These are phyloP conservation scores for Glebionis coronaria DNA, from an alignment of 129 eudicot genomes.

Conservation along the genomic window DNA sequence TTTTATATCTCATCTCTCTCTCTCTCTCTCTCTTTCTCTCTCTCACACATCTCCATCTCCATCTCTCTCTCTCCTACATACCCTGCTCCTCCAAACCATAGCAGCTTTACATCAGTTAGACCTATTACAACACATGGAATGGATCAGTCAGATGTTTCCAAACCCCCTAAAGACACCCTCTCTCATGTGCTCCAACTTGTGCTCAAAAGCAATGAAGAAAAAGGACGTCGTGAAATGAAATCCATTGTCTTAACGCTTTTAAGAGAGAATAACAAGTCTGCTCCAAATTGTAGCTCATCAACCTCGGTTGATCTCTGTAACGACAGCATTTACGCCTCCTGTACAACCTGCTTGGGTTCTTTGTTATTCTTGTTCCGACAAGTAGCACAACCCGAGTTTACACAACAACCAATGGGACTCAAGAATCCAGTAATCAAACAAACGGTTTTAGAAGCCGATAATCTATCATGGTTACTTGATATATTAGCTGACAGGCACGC, in stretches of 20 bases:
- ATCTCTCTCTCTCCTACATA: too few species aligned
- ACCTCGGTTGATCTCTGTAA: slow-evolving; percentile 52
- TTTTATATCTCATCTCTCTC: too few species aligned
- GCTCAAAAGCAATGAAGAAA: slow-evolving; percentile 81
- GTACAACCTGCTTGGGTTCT: slow-evolving; percentile 49
- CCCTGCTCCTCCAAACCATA: too few species aligned
- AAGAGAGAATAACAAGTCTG: slow-evolving; percentile 51
- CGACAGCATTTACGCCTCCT: slow-evolving; percentile 62
- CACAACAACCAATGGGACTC: too few species aligned
- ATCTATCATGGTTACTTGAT: slow-evolving; percentile 83
- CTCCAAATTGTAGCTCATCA: slow-evolving; percentile 39
- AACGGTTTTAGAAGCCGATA: slow-evolving; percentile 73
- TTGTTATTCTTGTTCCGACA: slow-evolving; percentile 51
- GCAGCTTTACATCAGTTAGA: too few species aligned
- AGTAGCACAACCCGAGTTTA: slow-evolving; percentile 54
- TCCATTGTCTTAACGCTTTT: slow-evolving; percentile 76
- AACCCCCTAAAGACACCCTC: slow-evolving; percentile 80
- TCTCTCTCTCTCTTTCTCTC: too few species aligned
- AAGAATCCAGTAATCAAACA: slow-evolving; percentile 59
- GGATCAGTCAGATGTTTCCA: slow-evolving; percentile 52
- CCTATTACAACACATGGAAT: too few species aligned
- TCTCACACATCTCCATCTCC: too few species aligned
- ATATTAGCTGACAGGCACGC: slow-evolving; percentile 68
- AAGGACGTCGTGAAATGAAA: slow-evolving; percentile 91
- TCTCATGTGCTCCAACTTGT: slow-evolving; percentile 81